Base-by-base conservation (phyloP, 83 land plant genomes). In the Thuja plicata region DNA sequence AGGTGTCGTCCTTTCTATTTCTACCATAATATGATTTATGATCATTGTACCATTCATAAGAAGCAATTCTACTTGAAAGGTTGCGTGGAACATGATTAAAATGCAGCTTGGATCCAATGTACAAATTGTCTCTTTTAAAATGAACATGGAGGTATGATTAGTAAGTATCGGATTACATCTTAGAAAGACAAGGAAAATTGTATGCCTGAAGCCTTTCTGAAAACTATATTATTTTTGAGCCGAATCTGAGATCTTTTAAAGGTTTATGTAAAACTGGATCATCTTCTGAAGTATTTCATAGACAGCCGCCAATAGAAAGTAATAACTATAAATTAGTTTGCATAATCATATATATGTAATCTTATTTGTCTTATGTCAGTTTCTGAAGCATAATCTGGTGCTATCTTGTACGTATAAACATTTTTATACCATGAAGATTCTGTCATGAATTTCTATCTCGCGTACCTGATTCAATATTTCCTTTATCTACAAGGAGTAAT, bases 61-160 rank as follows among this genome's bases (percentile, higher is more conserved):
- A 19, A 60, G 21, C 70, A 60, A 60, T 6, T 60, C n/a, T 60
- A 60, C 70, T 60, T 60, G 57, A 96, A 97, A 88, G 96, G 93
- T 87, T 90, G 91, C 5, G 86, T 91, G 87, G 99, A 96, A 89
- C 96, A 98, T 16, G 98, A 96, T 85, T 98, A 98, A 87, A 98
- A 97, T 87, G 95, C 95, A 21, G 91, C 96, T 80, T 91, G 96
- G 17, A 98, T 95, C 54, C 98, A 95, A 90, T 92, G 97, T 97
- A 88, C 74, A 86, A 79, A 17, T 87, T 32, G 45, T 83, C 78
- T 27, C 12, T 40, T 80, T 80, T 41, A 37, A 78, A 80, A 40
- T 80, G 40, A 80, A 80, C 41, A 19, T 80, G 84, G 48, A 43
- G 27, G 41, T 40, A 21, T 41, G 7, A 21, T 80, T 43, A 41